Conservation (phyloP, 2,329 filamentous ascomycete species). For the Arthroderma sp. region DNA sequence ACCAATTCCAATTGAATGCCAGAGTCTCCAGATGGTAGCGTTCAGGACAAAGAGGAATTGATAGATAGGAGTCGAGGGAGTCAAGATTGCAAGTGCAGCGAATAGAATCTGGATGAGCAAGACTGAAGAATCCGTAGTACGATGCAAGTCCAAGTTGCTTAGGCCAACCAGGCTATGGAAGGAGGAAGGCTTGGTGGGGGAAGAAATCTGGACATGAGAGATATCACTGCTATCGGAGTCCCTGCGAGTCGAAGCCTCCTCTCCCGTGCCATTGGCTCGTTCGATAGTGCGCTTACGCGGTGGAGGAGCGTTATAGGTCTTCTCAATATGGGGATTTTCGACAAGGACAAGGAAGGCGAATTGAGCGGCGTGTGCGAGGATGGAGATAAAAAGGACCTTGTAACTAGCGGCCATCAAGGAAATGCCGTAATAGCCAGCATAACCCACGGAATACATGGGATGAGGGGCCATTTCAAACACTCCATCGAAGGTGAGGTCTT, state of each 20-base stretch:
- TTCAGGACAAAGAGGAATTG: slow-evolving; percentile 70
- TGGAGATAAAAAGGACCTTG: slow-evolving; percentile 91
- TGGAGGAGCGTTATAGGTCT: slow-evolving; percentile 84
- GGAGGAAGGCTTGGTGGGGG: slow-evolving; percentile 45
- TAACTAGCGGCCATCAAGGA: slow-evolving; percentile 98
- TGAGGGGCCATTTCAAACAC: slow-evolving; percentile 99
- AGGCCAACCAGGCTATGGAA: slow-evolving; percentile 76
- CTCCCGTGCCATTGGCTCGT: slow-evolving; percentile 17
- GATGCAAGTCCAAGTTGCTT: slow-evolving; percentile 74
- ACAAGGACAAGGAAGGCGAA: slow-evolving; percentile 84
- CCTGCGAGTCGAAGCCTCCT: slow-evolving; percentile 18
- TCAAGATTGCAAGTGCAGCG: slow-evolving; percentile 57
- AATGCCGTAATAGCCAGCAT: slow-evolving; percentile 95
- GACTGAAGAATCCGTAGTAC: slow-evolving; percentile 70
- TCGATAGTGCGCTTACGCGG: slow-evolving; percentile 44
- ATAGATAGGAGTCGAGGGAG: slow-evolving; percentile 61
- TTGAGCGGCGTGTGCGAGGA: slow-evolving; percentile 84
- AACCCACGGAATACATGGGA: slow-evolving; percentile 97
- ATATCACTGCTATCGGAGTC: slow-evolving; percentile 23
- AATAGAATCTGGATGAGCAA: slow-evolving; percentile 66
- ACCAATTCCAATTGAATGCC: slow-evolving; percentile 83
- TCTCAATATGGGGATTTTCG: slow-evolving; percentile 96
- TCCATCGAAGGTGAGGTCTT: slow-evolving; percentile 93
- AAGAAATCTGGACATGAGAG: slow-evolving; percentile 27
- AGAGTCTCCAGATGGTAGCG: slow-evolving; percentile 71